Evolutionary conservation across 2,329 filamentous ascomycete genomes (phyloP).

Genomic region (Pseudocercospora pini-densiflorae): DNA sequence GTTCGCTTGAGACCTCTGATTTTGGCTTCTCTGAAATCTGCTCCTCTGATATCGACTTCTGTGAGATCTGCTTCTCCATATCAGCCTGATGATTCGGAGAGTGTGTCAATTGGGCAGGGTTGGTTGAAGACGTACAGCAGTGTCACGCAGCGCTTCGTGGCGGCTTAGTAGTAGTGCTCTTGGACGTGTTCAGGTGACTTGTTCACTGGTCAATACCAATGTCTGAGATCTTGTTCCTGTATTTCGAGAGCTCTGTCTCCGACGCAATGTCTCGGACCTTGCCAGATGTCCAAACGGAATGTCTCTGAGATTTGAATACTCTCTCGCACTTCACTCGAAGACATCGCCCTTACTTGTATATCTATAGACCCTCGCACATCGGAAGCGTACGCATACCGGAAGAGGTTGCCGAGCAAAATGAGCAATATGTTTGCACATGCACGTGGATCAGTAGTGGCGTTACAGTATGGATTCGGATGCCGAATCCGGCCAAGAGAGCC

Average conservation of each 20-base stretch:
- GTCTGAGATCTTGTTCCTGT: background rate
- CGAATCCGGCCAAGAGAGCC: background rate
- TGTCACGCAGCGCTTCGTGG: background rate
- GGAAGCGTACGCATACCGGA: background rate
- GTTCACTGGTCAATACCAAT: background rate
- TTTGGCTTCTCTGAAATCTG: background rate
- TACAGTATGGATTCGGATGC: background rate
- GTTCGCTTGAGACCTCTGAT: background rate
- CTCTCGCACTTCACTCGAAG: background rate
- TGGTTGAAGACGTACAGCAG: background rate
- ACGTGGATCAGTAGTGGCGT: background rate
- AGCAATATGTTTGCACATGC: background rate
- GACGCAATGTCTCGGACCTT: background rate
- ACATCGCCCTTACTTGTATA: background rate
- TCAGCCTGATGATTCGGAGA: background rate
- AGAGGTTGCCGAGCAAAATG: background rate
- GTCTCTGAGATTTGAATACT: background rate
- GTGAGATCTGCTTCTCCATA: background rate
- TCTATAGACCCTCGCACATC: background rate
- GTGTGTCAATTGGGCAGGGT: background rate
- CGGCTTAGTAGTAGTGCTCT: background rate
- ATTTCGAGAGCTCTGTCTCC: background rate
- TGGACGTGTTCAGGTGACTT: background rate
- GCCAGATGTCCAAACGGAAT: background rate
- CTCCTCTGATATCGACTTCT: background rate